Conservation (phyloP, 768 basidiomycete genomes). For the Strobilomyces dryophilus region DNA sequence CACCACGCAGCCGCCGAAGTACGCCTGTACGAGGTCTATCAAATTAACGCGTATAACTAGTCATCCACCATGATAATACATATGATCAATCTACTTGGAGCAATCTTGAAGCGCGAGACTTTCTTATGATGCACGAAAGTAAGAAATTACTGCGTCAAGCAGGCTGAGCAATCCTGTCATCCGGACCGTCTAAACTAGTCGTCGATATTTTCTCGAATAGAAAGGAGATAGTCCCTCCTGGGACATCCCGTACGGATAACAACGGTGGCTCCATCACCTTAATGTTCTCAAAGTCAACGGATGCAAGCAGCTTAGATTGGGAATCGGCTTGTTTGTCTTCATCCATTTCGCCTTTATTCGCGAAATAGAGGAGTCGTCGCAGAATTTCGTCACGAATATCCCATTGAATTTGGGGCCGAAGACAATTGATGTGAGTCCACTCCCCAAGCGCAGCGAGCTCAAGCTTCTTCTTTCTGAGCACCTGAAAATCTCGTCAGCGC, state of each 20-base stretch:
- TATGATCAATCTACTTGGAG: slow-evolving; percentile 7
- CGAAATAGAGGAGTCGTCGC: slow-evolving; percentile 38
- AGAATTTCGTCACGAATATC: slow-evolving; percentile 66
- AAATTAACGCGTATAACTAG: slow-evolving; percentile 4
- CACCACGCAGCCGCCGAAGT: slow-evolving; percentile 9
- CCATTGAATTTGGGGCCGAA: slow-evolving; percentile 40
- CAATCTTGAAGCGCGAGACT: neutral
- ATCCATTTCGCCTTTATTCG: slow-evolving; percentile 12
- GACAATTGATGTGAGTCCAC: slow-evolving; percentile 84
- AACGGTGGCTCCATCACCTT: slow-evolving; percentile 29
- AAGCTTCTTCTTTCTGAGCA: slow-evolving; percentile 61
- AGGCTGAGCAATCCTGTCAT: neutral
- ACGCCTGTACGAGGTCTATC: slow-evolving; percentile 6
- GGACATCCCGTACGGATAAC: slow-evolving; percentile 42
- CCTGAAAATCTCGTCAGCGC: slow-evolving; percentile 36
- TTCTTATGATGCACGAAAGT: neutral
- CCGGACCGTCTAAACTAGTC: slow-evolving; percentile 6
- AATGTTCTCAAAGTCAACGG: slow-evolving; percentile 48
- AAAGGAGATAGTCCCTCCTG: slow-evolving; percentile 72
- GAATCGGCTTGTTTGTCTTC: slow-evolving; percentile 8
- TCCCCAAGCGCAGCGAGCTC: slow-evolving; percentile 69
- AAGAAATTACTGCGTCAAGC: neutral
- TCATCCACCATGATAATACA: neutral
- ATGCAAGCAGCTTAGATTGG: slow-evolving; percentile 31
- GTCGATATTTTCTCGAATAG: slow-evolving; percentile 61